These are phyloP conservation scores for Xanthoconium stramineum DNA, from an alignment of 768 basidiomycete species.

Conservation along the genomic window DNA sequence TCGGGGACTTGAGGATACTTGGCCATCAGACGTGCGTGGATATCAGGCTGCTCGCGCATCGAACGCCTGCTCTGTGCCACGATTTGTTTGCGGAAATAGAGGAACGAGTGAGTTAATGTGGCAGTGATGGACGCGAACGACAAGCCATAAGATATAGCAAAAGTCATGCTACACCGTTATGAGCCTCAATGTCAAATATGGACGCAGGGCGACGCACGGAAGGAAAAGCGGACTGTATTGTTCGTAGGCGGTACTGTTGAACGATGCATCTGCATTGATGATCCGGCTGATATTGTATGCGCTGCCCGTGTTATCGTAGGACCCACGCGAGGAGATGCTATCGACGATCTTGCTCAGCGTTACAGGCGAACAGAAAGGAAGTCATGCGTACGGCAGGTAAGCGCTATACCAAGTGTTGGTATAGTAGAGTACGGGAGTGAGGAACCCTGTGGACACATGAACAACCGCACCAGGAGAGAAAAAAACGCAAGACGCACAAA, in stretches of 20 bases:
- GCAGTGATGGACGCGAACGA: conserved; percentile 83
- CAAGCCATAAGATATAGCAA: conserved; percentile 75
- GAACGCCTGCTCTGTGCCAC: conserved; percentile 67
- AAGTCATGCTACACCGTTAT: conserved; percentile 42
- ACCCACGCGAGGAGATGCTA: conserved; percentile 59
- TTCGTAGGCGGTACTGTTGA: conserved; percentile 54
- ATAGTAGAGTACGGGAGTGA: conserved; percentile 64
- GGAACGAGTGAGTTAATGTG: conserved; percentile 65
- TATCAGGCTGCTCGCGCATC: conserved; percentile 75
- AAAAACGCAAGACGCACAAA: conserved; percentile 42
- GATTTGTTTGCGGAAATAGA: conserved; percentile 80
- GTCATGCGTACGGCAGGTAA: conserved; percentile 49
- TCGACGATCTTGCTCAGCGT: neutral
- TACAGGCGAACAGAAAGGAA: neutral
- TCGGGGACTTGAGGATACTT: conserved; percentile 56
- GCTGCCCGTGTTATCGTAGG: conserved; percentile 61
- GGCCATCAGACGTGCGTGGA: conserved; percentile 60
- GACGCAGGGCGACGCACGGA: conserved; percentile 29
- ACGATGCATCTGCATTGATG: conserved; percentile 48
- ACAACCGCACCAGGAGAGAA: conserved; percentile 51
- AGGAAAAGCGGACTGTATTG: conserved; percentile 62
- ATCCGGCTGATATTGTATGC: conserved; percentile 59
- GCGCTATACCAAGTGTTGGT: conserved; percentile 60
- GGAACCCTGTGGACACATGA: conserved; percentile 46
- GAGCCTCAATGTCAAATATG: neutral